Percentiles rank a stretch among this genome's conserved stretches.
These are phyloP conservation scores for Austroboletus eburneus DNA, from an alignment of 768 basidiomycete genomes.

Conservation along the genomic window DNA sequence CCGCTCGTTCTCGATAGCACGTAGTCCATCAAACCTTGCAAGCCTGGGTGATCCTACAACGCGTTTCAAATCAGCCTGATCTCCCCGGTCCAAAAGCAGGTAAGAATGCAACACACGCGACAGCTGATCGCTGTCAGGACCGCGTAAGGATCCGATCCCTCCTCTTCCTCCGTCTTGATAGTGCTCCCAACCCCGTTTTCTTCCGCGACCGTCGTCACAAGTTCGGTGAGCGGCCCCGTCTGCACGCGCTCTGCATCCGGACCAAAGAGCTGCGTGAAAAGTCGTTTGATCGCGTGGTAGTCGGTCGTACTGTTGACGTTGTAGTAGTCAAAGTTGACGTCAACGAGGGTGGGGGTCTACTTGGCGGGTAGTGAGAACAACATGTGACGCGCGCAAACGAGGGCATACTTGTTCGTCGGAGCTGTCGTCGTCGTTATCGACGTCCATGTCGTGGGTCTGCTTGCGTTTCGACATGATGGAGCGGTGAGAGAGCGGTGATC, in stretches of 20 bases:
- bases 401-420: slow-evolving; percentile 39
- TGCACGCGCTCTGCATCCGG: slow-evolving; percentile 72
- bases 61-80: background rate
- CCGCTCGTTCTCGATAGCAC: slow-evolving; percentile 54
- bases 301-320: slow-evolving; percentile 78
- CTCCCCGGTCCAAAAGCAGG: background rate
- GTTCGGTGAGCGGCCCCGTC: slow-evolving; percentile 71
- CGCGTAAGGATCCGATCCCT: slow-evolving; percentile 71
- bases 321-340: slow-evolving; percentile 79
- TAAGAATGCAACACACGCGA: slow-evolving; percentile 43
- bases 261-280: slow-evolving; percentile 61
- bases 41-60: slow-evolving; percentile 70
- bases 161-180: slow-evolving; percentile 73
- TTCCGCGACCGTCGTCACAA: slow-evolving; percentile 67
- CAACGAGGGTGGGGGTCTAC: slow-evolving; percentile 19
- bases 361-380: background rate
- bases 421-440: slow-evolving; percentile 34
- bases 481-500: too few relatives aligned
- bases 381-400: background rate
- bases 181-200: slow-evolving; percentile 82
- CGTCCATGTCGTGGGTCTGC: slow-evolving; percentile 33
- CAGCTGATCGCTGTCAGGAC: slow-evolving; percentile 82
- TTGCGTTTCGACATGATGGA: slow-evolving; percentile 55
- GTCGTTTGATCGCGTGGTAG: slow-evolving; percentile 80
- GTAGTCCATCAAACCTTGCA: slow-evolving; percentile 70